Evolutionary conservation across 495 filamentous ascomycete species (phyloP), one percentile per base, ranked within the genome.

Genomic region (Penicillium soppii): DNA sequence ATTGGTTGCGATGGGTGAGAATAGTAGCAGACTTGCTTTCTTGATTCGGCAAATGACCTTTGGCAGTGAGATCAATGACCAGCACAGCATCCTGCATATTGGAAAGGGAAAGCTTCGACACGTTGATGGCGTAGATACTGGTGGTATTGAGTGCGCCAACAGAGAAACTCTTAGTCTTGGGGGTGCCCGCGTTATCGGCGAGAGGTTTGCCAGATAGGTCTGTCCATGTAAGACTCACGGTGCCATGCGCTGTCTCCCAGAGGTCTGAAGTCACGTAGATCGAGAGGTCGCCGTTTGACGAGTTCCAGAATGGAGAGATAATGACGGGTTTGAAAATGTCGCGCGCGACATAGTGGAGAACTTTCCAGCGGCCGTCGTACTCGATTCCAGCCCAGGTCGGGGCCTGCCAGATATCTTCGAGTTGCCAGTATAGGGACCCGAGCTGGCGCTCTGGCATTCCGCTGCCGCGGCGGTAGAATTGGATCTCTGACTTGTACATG

Each of bases 361-460:
- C 74, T 57, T 88, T 87, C 83, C 82, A 86, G 4, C 85, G 72
- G 2, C 83, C 83, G 51, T 79, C 76, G 43, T 81, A 83, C 65
- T 85, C 83, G 40, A 84, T 82, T 0, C 81, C 70, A 0, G 84
- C 81, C 84, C 84, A 88, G 0, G 83, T 81, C 0, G 84, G 83
- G 7, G 83, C 84, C 58, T 84, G 81, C 84, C 84, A 87, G 57
- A 86, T 81, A 64, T 87, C 84, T 52, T 88, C 81, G 1, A 88
- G 67, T 61, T 88, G 84, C 85, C 85, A 88, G 61, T 87, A 88
- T 7, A 88, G 60, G 5, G 75, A 76, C 0, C 85, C 85, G 1
- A 87, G 70, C 58, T 87, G 83, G 4, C 80, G 72, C 38, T 86
- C 75, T 0, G 79, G 81, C 58, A 74, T 62, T 1, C 82, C 83